Percentiles rank a stretch among this genome's conserved stretches.
Evolutionary conservation across 192 early-diverging fungal genomes (phyloP).

Genomic region (Ambispora gerdemannii): DNA sequence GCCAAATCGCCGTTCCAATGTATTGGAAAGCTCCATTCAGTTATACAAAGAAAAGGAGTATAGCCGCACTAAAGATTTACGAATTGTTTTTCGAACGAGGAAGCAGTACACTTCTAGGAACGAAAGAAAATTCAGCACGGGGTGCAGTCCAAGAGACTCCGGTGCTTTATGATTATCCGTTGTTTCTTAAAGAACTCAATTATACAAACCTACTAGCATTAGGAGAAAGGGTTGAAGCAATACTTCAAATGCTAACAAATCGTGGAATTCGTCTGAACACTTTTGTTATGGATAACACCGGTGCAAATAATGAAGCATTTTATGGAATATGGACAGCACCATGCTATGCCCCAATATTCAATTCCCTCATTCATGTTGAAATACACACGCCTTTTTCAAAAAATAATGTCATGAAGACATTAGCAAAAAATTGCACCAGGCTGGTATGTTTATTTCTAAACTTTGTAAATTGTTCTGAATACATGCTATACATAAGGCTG

Average conservation of each 20-base stretch:
- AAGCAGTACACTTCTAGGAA: too few relatives aligned
- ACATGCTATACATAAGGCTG: neutral
- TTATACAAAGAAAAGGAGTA: constrained; percentile 21
- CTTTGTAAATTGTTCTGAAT: too few relatives aligned
- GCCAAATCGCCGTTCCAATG: constrained; percentile 11
- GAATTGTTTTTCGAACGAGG: constrained; percentile 15
- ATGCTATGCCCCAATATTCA: constrained; percentile 17
- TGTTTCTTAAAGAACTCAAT: constrained; percentile 25
- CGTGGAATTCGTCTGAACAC: constrained; percentile 14
- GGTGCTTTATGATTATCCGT: constrained; percentile 21
- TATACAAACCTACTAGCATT: constrained; percentile 7
- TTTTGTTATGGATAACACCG: constrained; percentile 24
- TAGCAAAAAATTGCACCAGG: constrained; percentile 21
- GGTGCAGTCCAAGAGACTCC: neutral
- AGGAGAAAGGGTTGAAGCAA: neutral
- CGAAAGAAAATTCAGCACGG: neutral
- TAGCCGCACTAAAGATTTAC: constrained; percentile 16
- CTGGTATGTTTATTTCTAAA: constrained; percentile 28
- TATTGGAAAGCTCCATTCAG: constrained; percentile 29
- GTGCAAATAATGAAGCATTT: constrained; percentile 6
- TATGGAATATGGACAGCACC: constrained; percentile 11
- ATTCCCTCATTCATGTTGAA: constrained; percentile 4
- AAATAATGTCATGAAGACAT: constrained; percentile 15
- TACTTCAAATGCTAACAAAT: constrained; percentile 24
- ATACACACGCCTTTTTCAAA: constrained; percentile 24